Base-by-base conservation (phyloP, 192 early-diverging fungal genomes). In the Helicostylum pulchrum region DNA sequence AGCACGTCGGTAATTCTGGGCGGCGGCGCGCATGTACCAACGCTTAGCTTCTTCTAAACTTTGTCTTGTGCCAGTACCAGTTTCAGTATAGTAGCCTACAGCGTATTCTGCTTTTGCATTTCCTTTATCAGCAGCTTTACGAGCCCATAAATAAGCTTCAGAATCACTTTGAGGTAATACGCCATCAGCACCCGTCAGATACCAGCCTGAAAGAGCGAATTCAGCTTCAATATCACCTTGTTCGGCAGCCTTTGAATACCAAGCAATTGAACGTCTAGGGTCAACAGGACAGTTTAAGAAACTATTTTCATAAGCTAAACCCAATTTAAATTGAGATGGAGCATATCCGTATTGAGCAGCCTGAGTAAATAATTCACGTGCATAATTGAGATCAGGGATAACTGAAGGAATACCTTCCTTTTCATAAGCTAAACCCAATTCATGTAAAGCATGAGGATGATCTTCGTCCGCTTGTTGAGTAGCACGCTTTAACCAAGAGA, bases 121-220 rank as follows among this genome's bases (percentile, higher is more conserved):
- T 11, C 93, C 91, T 74, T 92, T 96, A 68, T 97, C 95, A 1
- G 97, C 97, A 14, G 97, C 93, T 60, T 92, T 92, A 17, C 93
- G 84, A 15, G 97, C 95, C 97, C 97, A 99, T 64, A 94, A 76
- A 69, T 95, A 99, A n/a, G 97, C 95, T 73, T 98, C 92, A 20
- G 83, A 84, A 74, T 98, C 96, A 62, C 83, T 92, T 77, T 95
- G 95, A 61, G 82, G 82, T 70, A 99, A 71, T 9, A 94, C 85
- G 11, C 87, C 89, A 61, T 99, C 94, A 5, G 92, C 87, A 6
- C 74, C 74, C 3, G 96, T 97, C 65, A 99, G 75, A 71, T 98
- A 99, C 97, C 97, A 99, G 17, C 96, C 97, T 2, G 96, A 95
- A n/a, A 99, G 80, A 15, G 94, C 94, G 43, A 99, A 78, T 71